phyloP scores from a whole-genome alignment of 768 basidiomycete genomes.

The Rhodotorula graminis region DNA sequence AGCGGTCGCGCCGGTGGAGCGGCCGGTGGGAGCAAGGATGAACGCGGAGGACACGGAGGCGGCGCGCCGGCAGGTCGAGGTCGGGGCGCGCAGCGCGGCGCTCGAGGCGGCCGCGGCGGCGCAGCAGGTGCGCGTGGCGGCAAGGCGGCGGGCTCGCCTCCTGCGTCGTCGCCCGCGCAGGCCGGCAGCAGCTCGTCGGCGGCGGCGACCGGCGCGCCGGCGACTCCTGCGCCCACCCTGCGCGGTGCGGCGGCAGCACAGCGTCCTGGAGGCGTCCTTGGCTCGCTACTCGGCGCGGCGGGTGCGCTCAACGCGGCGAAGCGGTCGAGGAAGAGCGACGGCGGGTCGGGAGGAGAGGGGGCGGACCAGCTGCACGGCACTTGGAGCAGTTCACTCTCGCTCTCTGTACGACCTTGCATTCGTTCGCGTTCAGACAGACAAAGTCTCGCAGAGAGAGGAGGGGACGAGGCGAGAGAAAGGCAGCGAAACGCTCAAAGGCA shows the following conservation, averaged over 20 bases:
- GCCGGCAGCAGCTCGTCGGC: not conserved
- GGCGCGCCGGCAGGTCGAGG: constrained; percentile 46
- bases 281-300: constrained; percentile 11
- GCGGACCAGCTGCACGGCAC: constrained; percentile 7
- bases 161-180: not conserved
- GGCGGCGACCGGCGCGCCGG: not conserved
- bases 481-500: no score
- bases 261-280: constrained; percentile 20
- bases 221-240: not conserved
- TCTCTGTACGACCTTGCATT: no score
- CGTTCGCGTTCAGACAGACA: no score
- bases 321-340: constrained; percentile 35
- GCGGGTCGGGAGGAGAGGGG: constrained; percentile 7
- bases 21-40: constrained; percentile 39
- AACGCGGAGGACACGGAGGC: no score
- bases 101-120: constrained; percentile 45
- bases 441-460: no score
- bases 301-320: constrained; percentile 4
- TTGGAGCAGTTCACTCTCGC: no score
- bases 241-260: constrained; percentile 8
- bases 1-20: no score
- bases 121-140: constrained; percentile 15
- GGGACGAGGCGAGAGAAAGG: no score
- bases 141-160: constrained; percentile 5
- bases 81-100: constrained; percentile 41